Evolutionary conservation across 2,329 filamentous ascomycete species (phyloP).

Genomic region (Aurifilum marmelostoma): DNA sequence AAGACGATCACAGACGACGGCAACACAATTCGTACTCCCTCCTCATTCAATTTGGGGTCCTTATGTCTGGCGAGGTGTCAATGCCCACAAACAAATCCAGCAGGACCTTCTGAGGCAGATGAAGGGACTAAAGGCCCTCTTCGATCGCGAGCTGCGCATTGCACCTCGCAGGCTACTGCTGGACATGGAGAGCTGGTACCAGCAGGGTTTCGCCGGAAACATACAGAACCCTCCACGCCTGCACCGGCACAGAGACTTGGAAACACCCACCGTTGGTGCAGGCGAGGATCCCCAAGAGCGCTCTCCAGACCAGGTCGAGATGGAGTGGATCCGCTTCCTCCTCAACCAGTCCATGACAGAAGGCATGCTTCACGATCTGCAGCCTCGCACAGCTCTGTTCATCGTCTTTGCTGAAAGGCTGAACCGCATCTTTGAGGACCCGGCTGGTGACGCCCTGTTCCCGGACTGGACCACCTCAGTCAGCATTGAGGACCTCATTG

Average conservation of each 20-base stretch:
- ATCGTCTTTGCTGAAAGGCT: slow-evolving; percentile 40
- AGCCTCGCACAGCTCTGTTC: slow-evolving; percentile 36
- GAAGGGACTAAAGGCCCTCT: slow-evolving; percentile 31
- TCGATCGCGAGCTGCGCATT: slow-evolving; percentile 33
- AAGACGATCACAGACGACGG: background rate
- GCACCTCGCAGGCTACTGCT: slow-evolving; percentile 38
- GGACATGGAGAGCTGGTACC: slow-evolving; percentile 22
- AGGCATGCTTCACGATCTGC: slow-evolving; percentile 32
- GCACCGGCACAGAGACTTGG: slow-evolving; percentile 3
- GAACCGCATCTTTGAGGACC: slow-evolving; percentile 39
- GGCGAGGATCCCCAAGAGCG: background rate
- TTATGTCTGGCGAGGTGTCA: slow-evolving; percentile 32
- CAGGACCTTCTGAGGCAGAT: slow-evolving; percentile 37
- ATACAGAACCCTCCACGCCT: background rate
- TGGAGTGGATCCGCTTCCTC: slow-evolving; percentile 41
- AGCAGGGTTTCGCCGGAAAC: slow-evolving; percentile 26
- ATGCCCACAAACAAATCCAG: slow-evolving; percentile 32
- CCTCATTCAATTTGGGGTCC: slow-evolving; percentile 34
- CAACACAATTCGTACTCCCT: slow-evolving; percentile 24
- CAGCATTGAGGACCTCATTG: slow-evolving; percentile 35
- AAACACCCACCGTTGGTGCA: background rate
- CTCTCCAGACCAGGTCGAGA: slow-evolving; percentile 35
- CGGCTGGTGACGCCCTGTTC: slow-evolving; percentile 34
- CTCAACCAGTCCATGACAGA: slow-evolving; percentile 35
- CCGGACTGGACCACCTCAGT: slow-evolving; percentile 30